Conservation (phyloP, 129 eudicot genomes). For the Ambrosia trifida region DNA sequence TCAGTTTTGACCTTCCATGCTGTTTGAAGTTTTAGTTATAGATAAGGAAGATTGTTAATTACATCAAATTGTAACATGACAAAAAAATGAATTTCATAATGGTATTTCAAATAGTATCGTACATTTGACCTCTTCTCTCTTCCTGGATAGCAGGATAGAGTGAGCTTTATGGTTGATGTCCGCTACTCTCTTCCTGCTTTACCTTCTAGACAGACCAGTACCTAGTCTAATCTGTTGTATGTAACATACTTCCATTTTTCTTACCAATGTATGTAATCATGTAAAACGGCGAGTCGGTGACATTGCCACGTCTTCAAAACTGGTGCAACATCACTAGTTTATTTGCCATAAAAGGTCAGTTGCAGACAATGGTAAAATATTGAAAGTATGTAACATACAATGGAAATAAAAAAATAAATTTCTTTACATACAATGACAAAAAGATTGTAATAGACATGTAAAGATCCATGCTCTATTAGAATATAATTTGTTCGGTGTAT, state of each 20-base stretch:
- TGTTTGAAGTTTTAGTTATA: background rate
- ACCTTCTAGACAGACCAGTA: background rate
- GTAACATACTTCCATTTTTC: background rate
- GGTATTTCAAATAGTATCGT: background rate
- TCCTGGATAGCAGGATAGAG: background rate
- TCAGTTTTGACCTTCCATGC: background rate
- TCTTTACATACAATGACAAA: background rate
- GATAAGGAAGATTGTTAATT: background rate
- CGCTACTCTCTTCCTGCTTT: constrained; percentile 4
- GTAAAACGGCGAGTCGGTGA: background rate
- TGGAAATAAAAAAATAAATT: too few relatives aligned
- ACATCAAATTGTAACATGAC: background rate
- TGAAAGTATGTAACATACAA: background rate
- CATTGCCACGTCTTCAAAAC: background rate
- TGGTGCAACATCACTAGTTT: background rate
- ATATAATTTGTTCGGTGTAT: background rate
- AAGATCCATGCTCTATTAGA: background rate
- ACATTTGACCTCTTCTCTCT: background rate
- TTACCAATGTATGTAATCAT: background rate
- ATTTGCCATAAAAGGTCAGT: background rate
- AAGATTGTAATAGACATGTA: background rate
- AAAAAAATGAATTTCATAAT: background rate
- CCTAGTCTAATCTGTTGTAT: background rate
- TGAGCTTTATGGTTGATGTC: constrained; percentile 2
- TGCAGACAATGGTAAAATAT: background rate